Percentiles rank a stretch among this genome's conserved stretches.
Evolutionary conservation across 1,139 yeast species (phyloP).

Genomic region (Taphrina populina): DNA sequence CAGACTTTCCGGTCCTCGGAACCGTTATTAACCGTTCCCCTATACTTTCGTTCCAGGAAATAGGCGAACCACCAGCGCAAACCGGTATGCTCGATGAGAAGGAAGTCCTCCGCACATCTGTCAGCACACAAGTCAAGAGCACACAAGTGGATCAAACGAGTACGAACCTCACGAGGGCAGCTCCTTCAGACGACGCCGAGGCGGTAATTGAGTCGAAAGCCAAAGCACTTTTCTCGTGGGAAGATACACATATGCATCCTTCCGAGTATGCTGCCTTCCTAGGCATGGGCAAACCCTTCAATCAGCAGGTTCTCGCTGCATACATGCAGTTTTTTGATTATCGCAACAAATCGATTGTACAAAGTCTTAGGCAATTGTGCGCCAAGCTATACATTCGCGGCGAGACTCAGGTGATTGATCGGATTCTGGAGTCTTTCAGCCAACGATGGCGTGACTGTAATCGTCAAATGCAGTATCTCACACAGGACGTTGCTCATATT

Average conservation of each 20-base stretch:
- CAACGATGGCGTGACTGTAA: conserved; percentile 55
- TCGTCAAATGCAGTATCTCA: conserved; percentile 3
- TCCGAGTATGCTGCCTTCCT: conserved; percentile 23
- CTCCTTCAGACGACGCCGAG: no score
- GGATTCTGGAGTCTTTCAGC: conserved; percentile 68
- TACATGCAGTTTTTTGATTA: conserved; percentile 45
- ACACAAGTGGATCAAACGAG: no score
- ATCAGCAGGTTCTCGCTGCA: conserved; percentile 39
- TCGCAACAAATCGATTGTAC: conserved; percentile 45
- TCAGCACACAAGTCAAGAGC: no score
- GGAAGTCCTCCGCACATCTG: no score
- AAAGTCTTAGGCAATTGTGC: conserved; percentile 62
- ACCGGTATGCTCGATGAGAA: no score
- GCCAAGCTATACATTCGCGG: conserved; percentile 69
- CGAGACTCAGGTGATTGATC: conserved; percentile 79
- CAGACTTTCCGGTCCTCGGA: no score
- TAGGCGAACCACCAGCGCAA: no score
- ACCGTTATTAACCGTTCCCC: no score
- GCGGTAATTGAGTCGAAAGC: no score
- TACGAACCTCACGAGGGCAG: no score
- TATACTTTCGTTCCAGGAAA: no score
- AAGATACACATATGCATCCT: conserved; percentile 7
- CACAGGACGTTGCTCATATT: conserved; percentile 63
- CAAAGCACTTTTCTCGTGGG: conserved; percentile 8
- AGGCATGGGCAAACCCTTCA: conserved; percentile 12